Conservation (phyloP, 768 basidiomycete species). For the Amanita subjunquillea region DNA sequence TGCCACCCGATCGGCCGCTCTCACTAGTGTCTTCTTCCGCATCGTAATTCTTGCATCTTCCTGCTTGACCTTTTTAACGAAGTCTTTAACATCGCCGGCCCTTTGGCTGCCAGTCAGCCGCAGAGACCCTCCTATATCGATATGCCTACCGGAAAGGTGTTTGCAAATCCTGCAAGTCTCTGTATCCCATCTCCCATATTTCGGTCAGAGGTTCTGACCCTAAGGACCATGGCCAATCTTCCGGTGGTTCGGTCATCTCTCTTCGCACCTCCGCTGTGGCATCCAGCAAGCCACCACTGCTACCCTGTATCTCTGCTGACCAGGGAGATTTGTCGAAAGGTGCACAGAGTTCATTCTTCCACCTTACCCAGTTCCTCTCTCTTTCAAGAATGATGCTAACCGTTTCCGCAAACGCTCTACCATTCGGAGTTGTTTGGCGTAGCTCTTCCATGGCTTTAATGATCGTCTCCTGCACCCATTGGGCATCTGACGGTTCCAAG, state of each 20-base stretch:
- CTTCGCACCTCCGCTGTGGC: conserved; percentile 42
- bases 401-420: conserved; percentile 67
- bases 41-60: conserved; percentile 54
- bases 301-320: conserved; percentile 35
- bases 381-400: conserved; percentile 63
- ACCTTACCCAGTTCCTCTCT: conserved; percentile 84
- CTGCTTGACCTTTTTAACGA: conserved; percentile 57
- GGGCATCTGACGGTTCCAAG: conserved; percentile 51
- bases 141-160: conserved; percentile 53
- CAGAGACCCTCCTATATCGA: conserved; percentile 2
- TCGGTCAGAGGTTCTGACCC: conserved; percentile 69
- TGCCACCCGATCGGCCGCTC: conserved; percentile 18
- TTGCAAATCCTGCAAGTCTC: conserved; percentile 50
- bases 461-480: conserved; percentile 70
- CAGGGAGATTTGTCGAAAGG: conserved; percentile 72
- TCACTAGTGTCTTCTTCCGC: conserved; percentile 31
- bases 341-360: conserved; percentile 78
- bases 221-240: conserved; percentile 53
- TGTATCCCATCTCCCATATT: conserved; percentile 78
- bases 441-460: conserved; percentile 49
- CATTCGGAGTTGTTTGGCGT: conserved; percentile 68
- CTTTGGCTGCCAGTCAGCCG: conserved; percentile 21
- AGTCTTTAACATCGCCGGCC: conserved; percentile 66
- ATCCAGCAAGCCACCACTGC: conserved; percentile 48
- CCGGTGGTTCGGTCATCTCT: conserved; percentile 46